phyloP scores from a whole-genome alignment of 2,329 filamentous ascomycete genomes.

The Aotearoamyces nothofagi region DNA sequence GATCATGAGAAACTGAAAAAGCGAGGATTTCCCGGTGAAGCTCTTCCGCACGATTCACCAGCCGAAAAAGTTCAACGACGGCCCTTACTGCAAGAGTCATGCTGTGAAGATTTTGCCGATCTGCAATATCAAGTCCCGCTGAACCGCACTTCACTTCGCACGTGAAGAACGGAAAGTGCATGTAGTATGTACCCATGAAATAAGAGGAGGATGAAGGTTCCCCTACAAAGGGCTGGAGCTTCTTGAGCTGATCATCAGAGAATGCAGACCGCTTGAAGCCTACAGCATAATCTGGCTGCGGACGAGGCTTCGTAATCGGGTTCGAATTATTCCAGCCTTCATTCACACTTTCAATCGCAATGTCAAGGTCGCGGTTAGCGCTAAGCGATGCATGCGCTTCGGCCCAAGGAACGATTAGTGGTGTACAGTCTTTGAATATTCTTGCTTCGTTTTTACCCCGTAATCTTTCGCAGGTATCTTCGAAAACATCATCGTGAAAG shows the following conservation, averaged over 20 bases:
- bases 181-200: constrained; percentile 28
- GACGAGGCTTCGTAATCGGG: constrained; percentile 20
- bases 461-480: constrained; percentile 19
- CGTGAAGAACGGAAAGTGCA: constrained; percentile 32
- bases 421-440: constrained; percentile 24
- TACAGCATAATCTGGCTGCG: constrained; percentile 27
- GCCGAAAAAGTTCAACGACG: constrained; percentile 8
- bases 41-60: constrained; percentile 21
- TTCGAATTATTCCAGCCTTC: constrained; percentile 25
- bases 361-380: constrained; percentile 16
- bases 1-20: constrained; percentile 18
- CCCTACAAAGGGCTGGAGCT: constrained; percentile 22
- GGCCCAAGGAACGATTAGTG: constrained; percentile 24
- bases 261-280: constrained; percentile 26
- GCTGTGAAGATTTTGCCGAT: constrained; percentile 24
- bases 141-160: constrained; percentile 22
- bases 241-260: constrained; percentile 23
- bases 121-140: constrained; percentile 18
- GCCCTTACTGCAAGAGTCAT: constrained; percentile 23
- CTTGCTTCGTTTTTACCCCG: constrained; percentile 21
- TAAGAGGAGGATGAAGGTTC: constrained; percentile 21
- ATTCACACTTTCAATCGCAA: constrained; percentile 22
- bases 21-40: constrained; percentile 25
- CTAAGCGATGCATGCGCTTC: constrained; percentile 19
- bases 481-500: constrained; percentile 24